Evolutionary conservation across 257 asterid species (phyloP), one percentile per base, ranked within the genome.

Genomic region (Eustoma russellianum): DNA sequence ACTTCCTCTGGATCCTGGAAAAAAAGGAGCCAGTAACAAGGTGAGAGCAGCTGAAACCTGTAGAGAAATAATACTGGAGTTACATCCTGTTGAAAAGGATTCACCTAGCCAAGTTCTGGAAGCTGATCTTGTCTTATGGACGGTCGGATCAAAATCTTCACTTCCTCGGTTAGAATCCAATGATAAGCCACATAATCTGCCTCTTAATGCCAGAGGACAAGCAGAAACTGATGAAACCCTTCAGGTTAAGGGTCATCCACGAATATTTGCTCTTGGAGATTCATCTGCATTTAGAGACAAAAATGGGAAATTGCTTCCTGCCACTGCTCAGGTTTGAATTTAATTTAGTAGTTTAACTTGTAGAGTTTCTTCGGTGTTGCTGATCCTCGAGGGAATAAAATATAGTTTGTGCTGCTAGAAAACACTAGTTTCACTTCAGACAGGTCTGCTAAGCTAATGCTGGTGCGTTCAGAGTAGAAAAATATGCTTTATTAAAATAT

Each of bases 171-270:
- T 86, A 62, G 83, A 80, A 63, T 47, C 69, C 15, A 54, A 57
- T 49, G 87, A 74, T 66, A 63, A 59, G 52, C 85, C 88, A 53
- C 48, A 67, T 50, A 45, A 60, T 59, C 79, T 91, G 60, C 94
- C 98, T 72, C 82, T 82, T 50, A 91, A 84, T 63, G 83, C 81
- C 57, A 80, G 88, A 70, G 96, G 98, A 43, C 98, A 91, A 68
- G 93, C 83, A 48, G 98, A 91, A 80, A 91, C 96, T 65, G 98
- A 91, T 75, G 96, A 91, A 79, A 91, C 96, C 52, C 95, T 91
- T 41, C 90, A 70, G 48, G 94, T 91, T 43, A 87, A 79, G 81
- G 98, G 98, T 51, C 96, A 91, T 67, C 92, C 96, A 45, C 93
- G 94, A 34, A 80, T 81, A 66, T 91, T 91, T 80, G 98, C 96